These are phyloP conservation scores for Eucalyptus sp. DNA, from an alignment of 345 rosid species.

Conservation along the genomic window DNA sequence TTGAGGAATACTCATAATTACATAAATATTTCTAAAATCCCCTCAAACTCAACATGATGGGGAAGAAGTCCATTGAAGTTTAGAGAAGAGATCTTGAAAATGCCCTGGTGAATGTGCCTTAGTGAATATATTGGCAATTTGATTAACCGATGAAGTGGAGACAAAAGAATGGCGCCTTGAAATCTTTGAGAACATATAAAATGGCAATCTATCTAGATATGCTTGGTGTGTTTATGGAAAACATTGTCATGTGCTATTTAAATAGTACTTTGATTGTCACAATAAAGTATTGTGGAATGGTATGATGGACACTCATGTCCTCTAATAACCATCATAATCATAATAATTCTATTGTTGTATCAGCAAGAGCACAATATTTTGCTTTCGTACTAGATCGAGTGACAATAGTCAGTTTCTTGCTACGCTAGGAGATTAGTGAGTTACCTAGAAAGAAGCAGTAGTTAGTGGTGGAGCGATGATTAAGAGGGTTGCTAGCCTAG, in stretches of 20 bases:
- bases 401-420: background rate
- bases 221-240: background rate
- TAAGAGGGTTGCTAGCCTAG: no score
- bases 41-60: background rate
- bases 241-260: background rate
- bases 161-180: accelerated
- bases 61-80: background rate
- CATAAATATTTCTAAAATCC: background rate
- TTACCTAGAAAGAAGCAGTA: no score
- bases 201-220: background rate
- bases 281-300: no score
- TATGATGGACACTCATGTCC: background rate
- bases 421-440: accelerated
- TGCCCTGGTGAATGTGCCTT: background rate
- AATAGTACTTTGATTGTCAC: background rate
- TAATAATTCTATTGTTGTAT: no score
- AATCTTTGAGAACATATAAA: background rate
- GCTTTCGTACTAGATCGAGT: background rate
- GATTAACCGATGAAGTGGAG: background rate
- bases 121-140: accelerated
- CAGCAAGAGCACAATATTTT: background rate
- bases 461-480: background rate
- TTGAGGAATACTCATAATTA: no score
- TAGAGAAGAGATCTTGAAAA: background rate
- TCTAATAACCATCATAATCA: background rate